phyloP scores from a whole-genome alignment of 2,329 filamentous ascomycete species.

The Elsinoe batatas region DNA sequence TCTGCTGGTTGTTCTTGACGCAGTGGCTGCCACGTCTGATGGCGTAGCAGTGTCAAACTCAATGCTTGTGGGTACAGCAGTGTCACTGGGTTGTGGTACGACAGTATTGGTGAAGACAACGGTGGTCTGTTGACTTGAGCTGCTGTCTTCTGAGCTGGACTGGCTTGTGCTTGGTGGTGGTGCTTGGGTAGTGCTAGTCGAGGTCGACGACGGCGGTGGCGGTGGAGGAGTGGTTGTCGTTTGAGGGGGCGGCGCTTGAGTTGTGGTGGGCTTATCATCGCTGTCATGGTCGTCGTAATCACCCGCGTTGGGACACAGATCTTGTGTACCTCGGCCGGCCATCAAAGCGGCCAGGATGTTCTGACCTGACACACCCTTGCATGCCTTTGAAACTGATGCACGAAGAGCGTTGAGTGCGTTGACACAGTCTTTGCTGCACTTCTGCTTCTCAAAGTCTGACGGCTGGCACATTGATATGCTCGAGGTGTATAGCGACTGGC shows the following conservation, averaged over 20 bases:
- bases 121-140: constrained; percentile 2
- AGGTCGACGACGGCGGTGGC: not conserved
- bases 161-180: constrained; percentile 13
- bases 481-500: constrained; percentile 32
- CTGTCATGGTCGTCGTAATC: constrained; percentile 16
- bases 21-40: constrained; percentile 17
- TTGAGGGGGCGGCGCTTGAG: constrained; percentile 10
- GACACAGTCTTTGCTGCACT: constrained; percentile 32
- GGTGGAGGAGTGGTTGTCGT: constrained; percentile 9
- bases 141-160: constrained; percentile 13
- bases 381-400: constrained; percentile 26
- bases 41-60: constrained; percentile 17
- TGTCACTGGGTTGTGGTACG: constrained; percentile 14
- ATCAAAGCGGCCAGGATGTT: constrained; percentile 37
- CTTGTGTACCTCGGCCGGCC: constrained; percentile 28
- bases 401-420: constrained; percentile 30
- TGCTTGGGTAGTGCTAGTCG: constrained; percentile 7
- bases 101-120: constrained; percentile 13
- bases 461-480: constrained; percentile 32
- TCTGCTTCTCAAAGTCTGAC: constrained; percentile 29
- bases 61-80: constrained; percentile 16
- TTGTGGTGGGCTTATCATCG: constrained; percentile 12
- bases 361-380: constrained; percentile 28
- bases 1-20: constrained; percentile 27
- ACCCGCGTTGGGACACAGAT: constrained; percentile 31